A percentile compares a stretch with the other conserved stretches of the same genome.
Conservation (phyloP, 106 monocot genomes). For the Apostasia ramifera region DNA sequence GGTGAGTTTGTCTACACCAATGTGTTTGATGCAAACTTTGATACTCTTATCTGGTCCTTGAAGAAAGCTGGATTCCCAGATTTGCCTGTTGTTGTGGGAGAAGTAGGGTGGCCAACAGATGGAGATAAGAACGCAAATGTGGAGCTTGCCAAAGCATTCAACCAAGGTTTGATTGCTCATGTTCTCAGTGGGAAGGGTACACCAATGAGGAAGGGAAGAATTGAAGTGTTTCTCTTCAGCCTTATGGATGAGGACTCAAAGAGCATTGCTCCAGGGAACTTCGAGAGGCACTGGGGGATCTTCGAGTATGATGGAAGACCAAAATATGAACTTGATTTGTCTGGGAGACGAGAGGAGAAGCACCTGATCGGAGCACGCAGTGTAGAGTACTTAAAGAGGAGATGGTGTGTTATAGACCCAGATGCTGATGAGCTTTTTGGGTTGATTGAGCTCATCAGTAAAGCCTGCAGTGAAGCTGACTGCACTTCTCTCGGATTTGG, state of each 20-base stretch:
- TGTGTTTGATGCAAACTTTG: conserved; percentile 53
- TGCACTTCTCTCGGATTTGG: conserved; percentile 36
- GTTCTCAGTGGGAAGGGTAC: conserved; percentile 26
- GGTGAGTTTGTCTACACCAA: conserved; percentile 31
- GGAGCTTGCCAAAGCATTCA: conserved; percentile 26
- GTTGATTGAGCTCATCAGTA: conserved; percentile 15
- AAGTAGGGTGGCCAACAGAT: conserved; percentile 58
- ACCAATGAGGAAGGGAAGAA: conserved; percentile 14
- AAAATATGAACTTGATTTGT: conserved; percentile 39
- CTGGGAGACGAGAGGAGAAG: conserved; percentile 8
- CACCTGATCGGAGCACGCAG: conserved; percentile 13
- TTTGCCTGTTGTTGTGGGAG: conserved; percentile 43
- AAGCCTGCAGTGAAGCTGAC: conserved; percentile 23
- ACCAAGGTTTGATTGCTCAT: conserved; percentile 25
- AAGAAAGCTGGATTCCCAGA: conserved; percentile 28
- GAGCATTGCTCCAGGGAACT: conserved; percentile 42
- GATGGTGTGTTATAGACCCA: conserved; percentile 34
- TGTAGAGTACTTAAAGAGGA: conserved; percentile 32
- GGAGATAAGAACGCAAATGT: conserved; percentile 35
- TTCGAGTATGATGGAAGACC: conserved; percentile 52
- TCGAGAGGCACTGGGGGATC: conserved; percentile 59
- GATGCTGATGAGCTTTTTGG: conserved; percentile 6
- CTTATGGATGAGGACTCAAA: conserved; percentile 50
- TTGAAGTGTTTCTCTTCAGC: conserved; percentile 40
- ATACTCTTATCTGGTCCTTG: conserved; percentile 38